These are phyloP conservation scores for Brassica balearica DNA, from an alignment of 441 rosid species.

Conservation along the genomic window DNA sequence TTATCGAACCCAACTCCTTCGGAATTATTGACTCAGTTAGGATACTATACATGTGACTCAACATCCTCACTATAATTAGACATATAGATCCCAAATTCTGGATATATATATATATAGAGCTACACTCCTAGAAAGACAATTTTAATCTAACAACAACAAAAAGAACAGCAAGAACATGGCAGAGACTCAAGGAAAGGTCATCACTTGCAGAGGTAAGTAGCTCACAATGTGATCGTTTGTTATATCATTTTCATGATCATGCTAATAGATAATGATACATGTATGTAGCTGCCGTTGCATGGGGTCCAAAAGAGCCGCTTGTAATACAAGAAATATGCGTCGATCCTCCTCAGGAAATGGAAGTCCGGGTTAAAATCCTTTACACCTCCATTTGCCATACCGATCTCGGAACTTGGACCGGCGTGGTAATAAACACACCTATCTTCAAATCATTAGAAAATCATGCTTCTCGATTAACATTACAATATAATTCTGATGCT, in stretches of 20 bases:
- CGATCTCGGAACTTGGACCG: conserved; percentile 61
- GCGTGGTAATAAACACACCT: conserved; percentile 45
- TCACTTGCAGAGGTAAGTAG: conserved; percentile 44
- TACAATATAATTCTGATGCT: background rate
- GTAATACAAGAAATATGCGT: conserved; percentile 57
- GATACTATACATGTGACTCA: conserved; percentile 7
- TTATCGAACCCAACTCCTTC: conserved; percentile 26
- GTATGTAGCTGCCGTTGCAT: conserved; percentile 55
- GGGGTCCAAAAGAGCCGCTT: conserved; percentile 63
- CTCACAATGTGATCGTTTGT: background rate
- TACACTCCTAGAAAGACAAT: conserved; percentile 5
- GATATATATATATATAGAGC: background rate
- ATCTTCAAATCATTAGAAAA: conserved; percentile 6
- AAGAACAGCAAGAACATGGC: conserved; percentile 24
- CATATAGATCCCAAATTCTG: background rate
- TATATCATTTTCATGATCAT: background rate
- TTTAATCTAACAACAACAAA: background rate
- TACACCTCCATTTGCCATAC: conserved; percentile 58
- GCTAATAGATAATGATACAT: background rate
- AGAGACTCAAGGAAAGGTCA: conserved; percentile 40
- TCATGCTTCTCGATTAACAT: background rate
- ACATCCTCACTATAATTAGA: conserved; percentile 26
- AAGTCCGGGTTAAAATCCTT: conserved; percentile 56
- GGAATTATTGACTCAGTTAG: conserved; percentile 33
- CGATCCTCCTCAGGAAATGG: conserved; percentile 52